Percentiles rank a stretch among this genome's conserved stretches.
Conservation (phyloP, 768 basidiomycete species). For the Rhodocollybia butyracea region DNA sequence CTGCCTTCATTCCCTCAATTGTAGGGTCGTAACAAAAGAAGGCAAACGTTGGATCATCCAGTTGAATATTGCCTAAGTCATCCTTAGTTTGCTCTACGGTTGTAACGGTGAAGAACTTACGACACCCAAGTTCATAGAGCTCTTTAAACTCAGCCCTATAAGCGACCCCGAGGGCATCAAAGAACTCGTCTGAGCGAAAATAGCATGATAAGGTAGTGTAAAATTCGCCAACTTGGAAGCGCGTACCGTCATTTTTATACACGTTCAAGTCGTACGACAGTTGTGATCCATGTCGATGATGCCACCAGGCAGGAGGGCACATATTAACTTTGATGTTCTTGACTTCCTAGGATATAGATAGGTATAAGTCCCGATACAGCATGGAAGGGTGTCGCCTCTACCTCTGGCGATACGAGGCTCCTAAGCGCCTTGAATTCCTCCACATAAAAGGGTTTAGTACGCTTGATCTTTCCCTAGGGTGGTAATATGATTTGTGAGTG, state of each 20-base stretch:
- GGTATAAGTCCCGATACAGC: neutral
- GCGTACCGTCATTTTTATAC: conserved; percentile 56
- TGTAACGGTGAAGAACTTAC: conserved; percentile 26
- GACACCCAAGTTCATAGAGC: conserved; percentile 45
- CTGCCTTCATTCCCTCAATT: conserved; percentile 53
- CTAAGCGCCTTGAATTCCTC: conserved; percentile 64
- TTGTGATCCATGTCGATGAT: conserved; percentile 62
- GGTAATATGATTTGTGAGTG: conserved; percentile 14
- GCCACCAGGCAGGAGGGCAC: conserved; percentile 71
- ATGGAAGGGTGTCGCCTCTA: conserved; percentile 14
- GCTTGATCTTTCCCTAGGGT: conserved; percentile 57
- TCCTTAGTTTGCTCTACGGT: conserved; percentile 27
- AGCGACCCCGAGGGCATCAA: conserved; percentile 42
- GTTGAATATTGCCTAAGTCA: conserved; percentile 44
- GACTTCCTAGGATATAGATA: conserved; percentile 43
- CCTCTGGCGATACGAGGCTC: conserved; percentile 51
- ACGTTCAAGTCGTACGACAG: conserved; percentile 53
- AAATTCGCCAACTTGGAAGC: neutral
- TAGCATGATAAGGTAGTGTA: neutral
- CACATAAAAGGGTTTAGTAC: conserved; percentile 58
- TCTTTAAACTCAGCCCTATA: conserved; percentile 49
- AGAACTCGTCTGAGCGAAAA: conserved; percentile 43
- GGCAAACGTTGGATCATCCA: conserved; percentile 52
- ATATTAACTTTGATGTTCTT: conserved; percentile 68
- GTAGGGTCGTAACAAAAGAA: conserved; percentile 67